A percentile compares a stretch with the other conserved stretches of the same genome.
phyloP scores from a whole-genome alignment of 805 yeast species.

The Candida yuanshanica region DNA sequence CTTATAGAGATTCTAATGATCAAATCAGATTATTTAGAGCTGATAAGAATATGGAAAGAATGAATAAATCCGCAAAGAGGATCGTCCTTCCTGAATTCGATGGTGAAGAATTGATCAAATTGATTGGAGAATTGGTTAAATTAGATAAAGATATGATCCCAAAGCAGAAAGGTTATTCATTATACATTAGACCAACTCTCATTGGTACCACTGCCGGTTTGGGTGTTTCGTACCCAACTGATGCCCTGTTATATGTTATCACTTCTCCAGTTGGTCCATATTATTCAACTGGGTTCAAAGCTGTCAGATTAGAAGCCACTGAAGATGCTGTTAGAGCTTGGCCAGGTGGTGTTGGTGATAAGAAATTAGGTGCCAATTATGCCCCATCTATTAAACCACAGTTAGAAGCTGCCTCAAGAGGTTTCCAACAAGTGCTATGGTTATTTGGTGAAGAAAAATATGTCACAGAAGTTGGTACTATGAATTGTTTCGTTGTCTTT shows the following conservation, averaged over 20 bases:
- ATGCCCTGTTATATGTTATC: constrained; percentile 79
- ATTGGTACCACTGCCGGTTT: constrained; percentile 88
- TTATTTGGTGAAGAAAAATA: constrained; percentile 82
- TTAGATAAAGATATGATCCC: constrained; percentile 80
- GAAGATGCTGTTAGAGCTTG: constrained; percentile 96
- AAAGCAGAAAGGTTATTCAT: constrained; percentile 78
- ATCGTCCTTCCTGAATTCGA: constrained; percentile 88
- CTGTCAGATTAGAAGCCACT: constrained; percentile 90
- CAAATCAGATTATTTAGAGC: constrained; percentile 83
- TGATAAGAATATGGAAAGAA: constrained; percentile 84
- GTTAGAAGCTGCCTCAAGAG: constrained; percentile 81
- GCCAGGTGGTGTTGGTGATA: constrained; percentile 99
- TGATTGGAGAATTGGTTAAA: constrained; percentile 69
- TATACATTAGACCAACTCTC: constrained; percentile 90
- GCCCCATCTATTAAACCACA: constrained; percentile 95
- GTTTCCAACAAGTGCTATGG: constrained; percentile 96
- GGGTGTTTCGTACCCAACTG: constrained; percentile 81
- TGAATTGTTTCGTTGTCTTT: constrained; percentile 91
- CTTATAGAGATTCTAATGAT: constrained; percentile 63
- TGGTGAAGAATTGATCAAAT: constrained; percentile 65
- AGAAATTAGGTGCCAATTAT: constrained; percentile 94
- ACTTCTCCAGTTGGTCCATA: constrained; percentile 97
- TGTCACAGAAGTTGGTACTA: constrained; percentile 96
- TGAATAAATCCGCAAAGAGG: constrained; percentile 85
- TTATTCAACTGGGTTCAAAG: constrained; percentile 92